Evolutionary conservation across 2,329 filamentous ascomycete genomes (phyloP), one percentile per base, ranked within the genome.

Genomic region (Furcasterigmium furcatum): DNA sequence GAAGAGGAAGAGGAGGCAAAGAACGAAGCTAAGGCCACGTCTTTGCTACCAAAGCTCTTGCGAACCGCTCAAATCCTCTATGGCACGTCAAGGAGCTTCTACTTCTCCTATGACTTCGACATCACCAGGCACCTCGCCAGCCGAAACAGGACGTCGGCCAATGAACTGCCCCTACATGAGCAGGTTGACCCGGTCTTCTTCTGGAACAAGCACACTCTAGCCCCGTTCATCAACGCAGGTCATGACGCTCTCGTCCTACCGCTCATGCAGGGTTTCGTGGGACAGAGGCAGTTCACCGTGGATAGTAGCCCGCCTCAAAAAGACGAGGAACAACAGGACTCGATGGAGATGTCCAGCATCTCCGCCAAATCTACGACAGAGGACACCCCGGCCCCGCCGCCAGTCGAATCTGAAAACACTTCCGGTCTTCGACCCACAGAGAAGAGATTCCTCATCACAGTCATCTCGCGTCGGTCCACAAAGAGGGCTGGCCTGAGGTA

Each of bases 21-120:
- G 21, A 45, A 40, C 24, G 48, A 52, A n/a, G 46, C 39, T n/a
- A 36, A 39, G n/a, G n/a, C 66, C 14, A 65, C 70, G 7, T 56
- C 77, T 5, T 67, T 97, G 25, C 72, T 95, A 10, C 92, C 92
- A 2, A 95, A 96, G 59, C 74, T 97, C 32, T 66, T 99, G 35
- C 80, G 87, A 34, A 95, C 88, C 25, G 85, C 90, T 2, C 88
- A 88, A 58, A 80, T 97, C 45, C 80, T 96, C 49, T 92, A 96
- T 59, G 84, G 87, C 1, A 79, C 84, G 4, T 91, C 87, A 0
- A 79, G 79, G 51, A 96, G 89, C 62, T 97, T 96, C 65, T 97
- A 87, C 71, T 99, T 92, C 64, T 91, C 91, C 1, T 96, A 99
- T 63, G 94, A 99, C 53, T 79, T 92, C 61, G 91, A 99, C 61